These are phyloP conservation scores for Rhizophlyctis rosea DNA, from an alignment of 192 early-diverging fungal species.

Conservation along the genomic window DNA sequence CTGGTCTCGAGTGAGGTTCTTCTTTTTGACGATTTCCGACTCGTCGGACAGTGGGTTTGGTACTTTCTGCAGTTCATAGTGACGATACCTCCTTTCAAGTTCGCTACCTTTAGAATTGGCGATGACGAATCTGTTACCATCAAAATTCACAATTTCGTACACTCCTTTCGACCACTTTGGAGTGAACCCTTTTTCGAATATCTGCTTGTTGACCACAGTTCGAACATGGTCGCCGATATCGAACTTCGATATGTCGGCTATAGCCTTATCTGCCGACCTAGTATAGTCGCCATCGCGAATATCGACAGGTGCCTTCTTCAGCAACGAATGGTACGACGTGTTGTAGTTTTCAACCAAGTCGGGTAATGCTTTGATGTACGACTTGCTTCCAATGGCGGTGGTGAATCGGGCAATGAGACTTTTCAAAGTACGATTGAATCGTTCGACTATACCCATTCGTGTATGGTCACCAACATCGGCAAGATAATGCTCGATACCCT, in stretches of 20 bases:
- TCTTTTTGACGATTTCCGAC: no score
- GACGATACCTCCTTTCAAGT: background rate
- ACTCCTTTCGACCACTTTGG: background rate
- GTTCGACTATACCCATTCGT: conserved; percentile 9
- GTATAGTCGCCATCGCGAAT: background rate
- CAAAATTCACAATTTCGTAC: background rate
- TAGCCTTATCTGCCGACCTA: background rate
- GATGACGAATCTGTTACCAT: no score
- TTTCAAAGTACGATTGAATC: conserved; percentile 15
- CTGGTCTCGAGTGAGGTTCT: no score
- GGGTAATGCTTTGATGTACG: conserved; percentile 3
- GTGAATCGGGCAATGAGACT: background rate
- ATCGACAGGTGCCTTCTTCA: background rate
- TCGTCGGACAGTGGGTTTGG: no score
- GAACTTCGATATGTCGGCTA: background rate
- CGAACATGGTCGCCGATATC: conserved; percentile 10
- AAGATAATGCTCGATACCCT: background rate
- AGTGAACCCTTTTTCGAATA: conserved; percentile 5
- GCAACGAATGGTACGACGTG: background rate
- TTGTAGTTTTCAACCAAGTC: conserved; percentile 12
- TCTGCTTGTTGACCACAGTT: background rate
- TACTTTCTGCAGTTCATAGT: background rate
- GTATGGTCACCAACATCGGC: conserved; percentile 5
- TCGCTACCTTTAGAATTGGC: background rate
- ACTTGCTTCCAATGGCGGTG: background rate